A percentile compares a stretch with the other conserved stretches of the same genome.
Evolutionary conservation across 495 filamentous ascomycete species (phyloP).

Genomic region (Penicillium verhagenii): DNA sequence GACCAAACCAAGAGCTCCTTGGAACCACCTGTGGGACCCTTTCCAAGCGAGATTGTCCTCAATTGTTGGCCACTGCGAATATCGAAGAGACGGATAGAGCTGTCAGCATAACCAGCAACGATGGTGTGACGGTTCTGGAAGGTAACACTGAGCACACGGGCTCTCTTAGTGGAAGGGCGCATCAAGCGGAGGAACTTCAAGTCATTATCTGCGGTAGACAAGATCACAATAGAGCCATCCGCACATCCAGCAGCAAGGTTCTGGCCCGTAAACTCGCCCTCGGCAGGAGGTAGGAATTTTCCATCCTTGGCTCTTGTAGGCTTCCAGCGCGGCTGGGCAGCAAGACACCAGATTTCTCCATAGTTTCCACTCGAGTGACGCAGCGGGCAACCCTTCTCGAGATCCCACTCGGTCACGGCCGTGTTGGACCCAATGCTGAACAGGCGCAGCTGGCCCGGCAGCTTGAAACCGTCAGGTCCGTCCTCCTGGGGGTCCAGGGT

Average conservation of each 20-base stretch:
- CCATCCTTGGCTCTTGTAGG: constrained; percentile 35
- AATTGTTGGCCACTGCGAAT: constrained; percentile 71
- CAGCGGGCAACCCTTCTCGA: constrained; percentile 70
- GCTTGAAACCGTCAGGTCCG: constrained; percentile 57
- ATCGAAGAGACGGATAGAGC: constrained; percentile 87
- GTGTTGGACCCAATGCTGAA: constrained; percentile 97
- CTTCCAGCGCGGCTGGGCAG: constrained; percentile 71
- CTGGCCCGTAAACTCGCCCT: constrained; percentile 55
- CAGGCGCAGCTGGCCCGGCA: constrained; percentile 74
- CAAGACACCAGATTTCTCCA: constrained; percentile 95
- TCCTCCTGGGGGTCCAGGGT: constrained; percentile 77
- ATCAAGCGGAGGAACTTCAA: constrained; percentile 70
- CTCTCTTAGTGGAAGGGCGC: constrained; percentile 72
- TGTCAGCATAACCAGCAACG: constrained; percentile 89
- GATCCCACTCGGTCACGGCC: constrained; percentile 91
- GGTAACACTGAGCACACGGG: constrained; percentile 81
- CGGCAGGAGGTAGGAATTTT: constrained; percentile 32
- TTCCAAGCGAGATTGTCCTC: constrained; percentile 80
- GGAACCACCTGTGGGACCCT: constrained; percentile 68
- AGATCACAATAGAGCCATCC: constrained; percentile 81
- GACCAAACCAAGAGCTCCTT: constrained; percentile 92
- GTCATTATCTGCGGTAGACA: constrained; percentile 80
- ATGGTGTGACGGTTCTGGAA: constrained; percentile 83
- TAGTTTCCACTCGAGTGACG: constrained; percentile 87
- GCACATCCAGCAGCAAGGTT: constrained; percentile 87